These are phyloP conservation scores for Fusarium stilboides DNA, from an alignment of 2,329 filamentous ascomycete genomes.

Conservation along the genomic window DNA sequence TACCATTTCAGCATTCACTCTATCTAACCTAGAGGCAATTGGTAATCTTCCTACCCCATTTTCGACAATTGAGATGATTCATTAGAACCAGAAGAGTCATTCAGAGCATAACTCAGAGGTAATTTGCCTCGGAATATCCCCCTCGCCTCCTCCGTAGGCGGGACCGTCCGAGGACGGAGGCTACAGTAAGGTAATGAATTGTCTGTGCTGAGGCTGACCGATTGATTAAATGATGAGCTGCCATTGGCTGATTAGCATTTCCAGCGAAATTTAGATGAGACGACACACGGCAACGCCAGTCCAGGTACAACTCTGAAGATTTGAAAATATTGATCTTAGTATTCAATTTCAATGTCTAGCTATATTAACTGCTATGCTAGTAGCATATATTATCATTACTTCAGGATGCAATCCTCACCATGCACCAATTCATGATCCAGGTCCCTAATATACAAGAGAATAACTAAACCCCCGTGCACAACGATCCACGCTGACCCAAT, in stretches of 20 bases:
- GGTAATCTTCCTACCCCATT: slow-evolving; percentile 29
- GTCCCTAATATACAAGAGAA: slow-evolving; percentile 29
- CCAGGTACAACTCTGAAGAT: background rate
- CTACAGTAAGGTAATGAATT: slow-evolving; percentile 5
- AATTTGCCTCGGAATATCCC: slow-evolving; percentile 19
- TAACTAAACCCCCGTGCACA: background rate
- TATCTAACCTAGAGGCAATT: slow-evolving; percentile 30
- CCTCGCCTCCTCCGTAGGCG: slow-evolving; percentile 32
- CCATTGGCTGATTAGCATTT: slow-evolving; percentile 35
- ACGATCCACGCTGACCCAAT: slow-evolving; percentile 19
- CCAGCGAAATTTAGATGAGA: background rate
- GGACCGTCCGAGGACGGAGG: slow-evolving; percentile 41
- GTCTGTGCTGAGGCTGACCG: slow-evolving; percentile 37
- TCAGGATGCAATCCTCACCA: slow-evolving; percentile 19
- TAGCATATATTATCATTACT: slow-evolving; percentile 42
- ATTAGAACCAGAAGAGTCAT: slow-evolving; percentile 10
- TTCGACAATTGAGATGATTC: slow-evolving; percentile 10
- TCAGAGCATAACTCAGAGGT: slow-evolving; percentile 6
- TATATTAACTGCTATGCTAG: slow-evolving; percentile 24
- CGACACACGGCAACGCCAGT: background rate
- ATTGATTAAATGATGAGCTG: slow-evolving; percentile 46
- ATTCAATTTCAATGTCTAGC: slow-evolving; percentile 25
- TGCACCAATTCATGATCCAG: slow-evolving; percentile 29
- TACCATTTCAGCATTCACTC: slow-evolving; percentile 38
- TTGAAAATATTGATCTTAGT: background rate